phyloP scores from a whole-genome alignment of 2,329 filamentous ascomycete species.

The Delphinella strobiligena region DNA sequence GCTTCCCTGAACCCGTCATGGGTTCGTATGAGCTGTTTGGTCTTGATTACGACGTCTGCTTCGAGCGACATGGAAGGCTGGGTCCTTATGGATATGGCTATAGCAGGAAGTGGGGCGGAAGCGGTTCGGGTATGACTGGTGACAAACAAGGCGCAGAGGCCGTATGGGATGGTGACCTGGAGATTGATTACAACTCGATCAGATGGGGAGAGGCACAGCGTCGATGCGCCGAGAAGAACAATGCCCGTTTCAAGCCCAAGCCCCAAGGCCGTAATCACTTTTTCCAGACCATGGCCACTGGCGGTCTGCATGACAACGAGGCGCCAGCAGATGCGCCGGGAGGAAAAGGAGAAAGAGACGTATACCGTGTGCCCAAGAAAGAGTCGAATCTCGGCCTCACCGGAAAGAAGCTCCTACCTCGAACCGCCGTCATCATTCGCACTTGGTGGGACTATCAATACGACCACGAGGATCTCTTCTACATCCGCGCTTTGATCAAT shows the following conservation, averaged over 20 bases:
- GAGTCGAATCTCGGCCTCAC: slow-evolving; percentile 13
- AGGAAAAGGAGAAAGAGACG: slow-evolving; percentile 8
- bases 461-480: slow-evolving; percentile 67
- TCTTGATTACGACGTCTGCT: slow-evolving; percentile 76
- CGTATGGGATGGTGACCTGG: slow-evolving; percentile 59
- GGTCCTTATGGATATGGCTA: slow-evolving; percentile 89
- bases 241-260: slow-evolving; percentile 48
- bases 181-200: slow-evolving; percentile 65
- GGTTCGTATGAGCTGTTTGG: slow-evolving; percentile 78
- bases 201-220: slow-evolving; percentile 71
- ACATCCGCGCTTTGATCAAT: slow-evolving; percentile 67
- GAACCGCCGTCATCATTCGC: slow-evolving; percentile 70
- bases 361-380: slow-evolving; percentile 12
- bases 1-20: slow-evolving; percentile 72
- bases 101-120: slow-evolving; percentile 62
- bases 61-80: slow-evolving; percentile 78
- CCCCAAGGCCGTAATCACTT: slow-evolving; percentile 23
- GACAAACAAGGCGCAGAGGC: slow-evolving; percentile 69
- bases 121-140: slow-evolving; percentile 74
- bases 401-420: slow-evolving; percentile 29
- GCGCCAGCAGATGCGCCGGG: background rate
- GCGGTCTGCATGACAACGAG: slow-evolving; percentile 13
- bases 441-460: slow-evolving; percentile 74
- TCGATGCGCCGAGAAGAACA: slow-evolving; percentile 60
- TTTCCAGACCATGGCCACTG: slow-evolving; percentile 27